Percentiles rank a stretch among this genome's conserved stretches.
Evolutionary conservation across 495 filamentous ascomycete genomes (phyloP).

Genomic region (Hyaloscypha variabilis): DNA sequence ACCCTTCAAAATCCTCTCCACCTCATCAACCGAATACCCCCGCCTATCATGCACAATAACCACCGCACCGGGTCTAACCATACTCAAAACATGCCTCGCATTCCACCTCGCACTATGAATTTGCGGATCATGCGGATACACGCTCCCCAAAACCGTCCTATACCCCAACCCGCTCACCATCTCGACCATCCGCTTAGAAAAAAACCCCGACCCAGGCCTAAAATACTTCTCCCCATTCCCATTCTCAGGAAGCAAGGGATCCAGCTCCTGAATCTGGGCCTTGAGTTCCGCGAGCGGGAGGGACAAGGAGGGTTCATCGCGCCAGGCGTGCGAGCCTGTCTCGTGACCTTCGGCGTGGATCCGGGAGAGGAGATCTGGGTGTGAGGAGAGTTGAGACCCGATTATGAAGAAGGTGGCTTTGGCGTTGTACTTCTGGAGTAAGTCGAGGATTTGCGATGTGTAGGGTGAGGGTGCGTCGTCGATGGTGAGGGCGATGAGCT

Average conservation of each 20-base stretch:
- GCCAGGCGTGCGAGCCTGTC: constrained; percentile 79
- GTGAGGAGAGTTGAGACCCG: constrained; percentile 62
- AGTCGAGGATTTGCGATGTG: constrained; percentile 68
- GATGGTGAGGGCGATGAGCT: constrained; percentile 77
- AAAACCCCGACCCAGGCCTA: constrained; percentile 81
- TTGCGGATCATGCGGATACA: constrained; percentile 88
- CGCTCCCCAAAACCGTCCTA: constrained; percentile 71
- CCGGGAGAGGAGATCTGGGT: constrained; percentile 20
- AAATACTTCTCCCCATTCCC: constrained; percentile 58
- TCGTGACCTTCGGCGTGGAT: constrained; percentile 33
- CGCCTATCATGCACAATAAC: constrained; percentile 84
- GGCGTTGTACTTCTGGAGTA: constrained; percentile 58
- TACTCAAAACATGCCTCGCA: constrained; percentile 77
- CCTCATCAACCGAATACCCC: constrained; percentile 76
- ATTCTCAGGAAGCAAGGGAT: constrained; percentile 24
- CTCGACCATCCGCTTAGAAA: constrained; percentile 65
- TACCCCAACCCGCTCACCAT: constrained; percentile 60
- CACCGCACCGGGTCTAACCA: constrained; percentile 73
- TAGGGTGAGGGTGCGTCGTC: constrained; percentile 80
- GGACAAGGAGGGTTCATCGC: constrained; percentile 69
- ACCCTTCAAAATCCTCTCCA: constrained; percentile 69
- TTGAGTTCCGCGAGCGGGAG: constrained; percentile 36
- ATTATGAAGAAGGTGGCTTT: constrained; percentile 81
- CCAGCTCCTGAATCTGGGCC: constrained; percentile 26
- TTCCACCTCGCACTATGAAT: constrained; percentile 68